Conservation (phyloP, 2,329 filamentous ascomycete genomes). For the Neofusicoccum sp. region DNA sequence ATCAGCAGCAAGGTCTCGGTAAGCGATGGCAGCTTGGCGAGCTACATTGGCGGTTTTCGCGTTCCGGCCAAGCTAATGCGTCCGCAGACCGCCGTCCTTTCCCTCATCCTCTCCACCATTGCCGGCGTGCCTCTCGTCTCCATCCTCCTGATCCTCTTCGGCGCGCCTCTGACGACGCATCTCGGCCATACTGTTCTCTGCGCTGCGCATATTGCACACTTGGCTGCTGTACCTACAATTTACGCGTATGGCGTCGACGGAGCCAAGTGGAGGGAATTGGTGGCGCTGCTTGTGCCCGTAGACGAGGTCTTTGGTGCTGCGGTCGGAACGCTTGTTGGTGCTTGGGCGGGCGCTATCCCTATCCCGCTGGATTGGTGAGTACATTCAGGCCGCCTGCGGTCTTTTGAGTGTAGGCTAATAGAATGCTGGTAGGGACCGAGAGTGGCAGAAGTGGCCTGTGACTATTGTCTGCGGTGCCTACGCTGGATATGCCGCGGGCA, state of each 20-base stretch:
- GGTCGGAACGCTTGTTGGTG: constrained; percentile 74
- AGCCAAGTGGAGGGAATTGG: constrained; percentile 66
- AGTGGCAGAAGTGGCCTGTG: constrained; percentile 97
- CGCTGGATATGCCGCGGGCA: constrained; percentile 71
- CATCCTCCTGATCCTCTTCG: constrained; percentile 76
- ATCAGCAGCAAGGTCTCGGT: constrained; percentile 39
- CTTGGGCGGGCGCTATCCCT: constrained; percentile 90
- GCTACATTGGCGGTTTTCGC: background rate
- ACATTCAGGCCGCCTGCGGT: background rate
- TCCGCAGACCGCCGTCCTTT: constrained; percentile 65
- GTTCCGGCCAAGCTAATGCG: background rate
- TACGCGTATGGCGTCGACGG: constrained; percentile 81
- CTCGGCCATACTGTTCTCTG: constrained; percentile 73
- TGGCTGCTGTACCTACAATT: constrained; percentile 75
- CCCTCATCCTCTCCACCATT: constrained; percentile 59
- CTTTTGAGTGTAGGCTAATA: background rate
- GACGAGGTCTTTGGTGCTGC: constrained; percentile 83
- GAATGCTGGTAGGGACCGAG: constrained; percentile 66
- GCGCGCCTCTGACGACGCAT: constrained; percentile 84
- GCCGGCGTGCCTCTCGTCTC: constrained; percentile 58
- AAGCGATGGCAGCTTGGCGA: too few species aligned
- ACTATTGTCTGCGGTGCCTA: constrained; percentile 85
- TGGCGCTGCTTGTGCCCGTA: constrained; percentile 68
- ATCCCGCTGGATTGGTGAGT: constrained; percentile 88
- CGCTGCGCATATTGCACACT: constrained; percentile 75